These are phyloP conservation scores for Leccinum sublutescens DNA, from an alignment of 768 basidiomycete genomes.

Conservation along the genomic window DNA sequence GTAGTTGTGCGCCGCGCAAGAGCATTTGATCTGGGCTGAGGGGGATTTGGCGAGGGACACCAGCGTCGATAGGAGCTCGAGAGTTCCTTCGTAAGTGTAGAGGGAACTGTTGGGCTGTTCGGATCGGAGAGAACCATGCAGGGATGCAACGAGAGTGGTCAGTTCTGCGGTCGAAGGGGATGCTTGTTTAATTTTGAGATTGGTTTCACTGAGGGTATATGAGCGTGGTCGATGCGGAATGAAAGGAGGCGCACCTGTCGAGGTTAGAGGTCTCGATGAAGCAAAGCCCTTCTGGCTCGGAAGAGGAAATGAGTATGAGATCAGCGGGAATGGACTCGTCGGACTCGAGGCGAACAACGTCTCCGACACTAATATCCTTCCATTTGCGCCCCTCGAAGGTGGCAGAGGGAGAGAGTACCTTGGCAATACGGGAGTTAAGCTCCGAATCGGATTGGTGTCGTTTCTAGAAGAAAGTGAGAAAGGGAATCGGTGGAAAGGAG, in stretches of 20 bases:
- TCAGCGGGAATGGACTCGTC: conserved; percentile 97
- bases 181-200: conserved; percentile 98
- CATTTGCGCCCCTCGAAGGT: conserved; percentile 78
- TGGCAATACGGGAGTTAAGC: conserved; percentile 78
- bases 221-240: background rate
- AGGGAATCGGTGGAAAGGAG: no score
- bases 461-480: conserved; percentile 56
- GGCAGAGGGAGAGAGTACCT: conserved; percentile 64
- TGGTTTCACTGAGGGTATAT: conserved; percentile 71
- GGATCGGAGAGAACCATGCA: conserved; percentile 84
- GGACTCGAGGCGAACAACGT: conserved; percentile 85
- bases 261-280: conserved; percentile 98
- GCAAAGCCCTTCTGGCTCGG: conserved; percentile 95
- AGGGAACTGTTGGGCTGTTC: conserved; percentile 98
- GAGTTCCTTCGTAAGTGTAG: conserved; percentile 89
- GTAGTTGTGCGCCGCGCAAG: conserved; percentile 88
- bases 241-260: conserved; percentile 69
- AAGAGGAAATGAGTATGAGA: conserved; percentile 79
- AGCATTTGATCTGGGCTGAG: conserved; percentile 45
- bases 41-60: conserved; percentile 77
- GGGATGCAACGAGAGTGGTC: conserved; percentile 62
- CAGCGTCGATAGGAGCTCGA: conserved; percentile 59
- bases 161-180: conserved; percentile 76
- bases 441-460: conserved; percentile 94
- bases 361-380: conserved; percentile 88